Evolutionary conservation across 345 rosid species (phyloP).

Genomic region (Gossypium stocksii): DNA sequence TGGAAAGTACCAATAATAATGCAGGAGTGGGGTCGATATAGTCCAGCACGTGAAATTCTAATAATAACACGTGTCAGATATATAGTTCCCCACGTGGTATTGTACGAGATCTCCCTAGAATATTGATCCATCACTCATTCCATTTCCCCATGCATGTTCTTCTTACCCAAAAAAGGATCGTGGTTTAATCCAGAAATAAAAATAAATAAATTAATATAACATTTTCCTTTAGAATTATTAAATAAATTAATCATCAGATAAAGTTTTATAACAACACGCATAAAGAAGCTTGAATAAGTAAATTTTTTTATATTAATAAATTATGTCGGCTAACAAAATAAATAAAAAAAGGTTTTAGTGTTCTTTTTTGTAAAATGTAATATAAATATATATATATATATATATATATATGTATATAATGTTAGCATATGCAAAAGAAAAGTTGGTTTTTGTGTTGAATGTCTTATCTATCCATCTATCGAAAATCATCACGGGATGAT

Average conservation of each 20-base stretch:
- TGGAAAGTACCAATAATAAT: background rate
- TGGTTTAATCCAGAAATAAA: background rate
- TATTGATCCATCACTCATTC: background rate
- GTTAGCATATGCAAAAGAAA: background rate
- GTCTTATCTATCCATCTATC: background rate
- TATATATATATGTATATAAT: background rate
- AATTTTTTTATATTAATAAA: background rate
- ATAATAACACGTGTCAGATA: background rate
- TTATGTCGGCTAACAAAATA: background rate
- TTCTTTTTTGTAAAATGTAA: background rate
- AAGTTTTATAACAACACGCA: background rate
- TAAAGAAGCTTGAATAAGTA: background rate
- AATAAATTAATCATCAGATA: background rate
- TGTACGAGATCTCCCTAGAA: background rate
- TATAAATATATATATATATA: background rate
- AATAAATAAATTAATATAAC: background rate
- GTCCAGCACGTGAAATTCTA: slow-evolving; percentile 16
- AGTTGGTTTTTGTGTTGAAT: slow-evolving; percentile 1
- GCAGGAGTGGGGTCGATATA: background rate
- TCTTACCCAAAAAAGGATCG: background rate
- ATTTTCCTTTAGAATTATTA: background rate
- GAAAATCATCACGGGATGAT: slow-evolving; percentile 1
- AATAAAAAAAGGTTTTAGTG: background rate
- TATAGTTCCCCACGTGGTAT: background rate
- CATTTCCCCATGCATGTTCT: background rate